These are phyloP conservation scores for Plasmodium ovale DNA, from an alignment of 169 alveolate species.

Conservation along the genomic window DNA sequence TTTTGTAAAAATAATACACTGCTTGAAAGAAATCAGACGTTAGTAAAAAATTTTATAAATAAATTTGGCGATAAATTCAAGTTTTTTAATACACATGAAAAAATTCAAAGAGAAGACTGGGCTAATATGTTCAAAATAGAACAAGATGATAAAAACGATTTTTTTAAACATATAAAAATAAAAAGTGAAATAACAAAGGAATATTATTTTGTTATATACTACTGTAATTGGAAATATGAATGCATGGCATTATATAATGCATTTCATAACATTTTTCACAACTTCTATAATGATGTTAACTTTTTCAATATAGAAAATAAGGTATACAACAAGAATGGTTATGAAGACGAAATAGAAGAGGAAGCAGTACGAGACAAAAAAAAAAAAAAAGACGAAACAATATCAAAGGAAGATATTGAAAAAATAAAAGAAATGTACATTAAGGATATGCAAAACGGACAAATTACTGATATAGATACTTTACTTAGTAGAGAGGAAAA, in stretches of 20 bases:
- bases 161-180: conserved; percentile 58
- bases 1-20: background rate
- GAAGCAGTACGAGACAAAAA: background rate
- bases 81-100: conserved; percentile 54
- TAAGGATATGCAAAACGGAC: conserved; percentile 52
- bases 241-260: conserved; percentile 75
- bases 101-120: conserved; percentile 73
- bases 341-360: background rate
- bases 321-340: background rate
- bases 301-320: conserved; percentile 34
- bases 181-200: conserved; percentile 64
- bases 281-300: conserved; percentile 40
- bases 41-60: conserved; percentile 27
- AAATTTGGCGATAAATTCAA: conserved; percentile 72
- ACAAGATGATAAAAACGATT: conserved; percentile 66
- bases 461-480: conserved; percentile 46
- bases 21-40: conserved; percentile 29
- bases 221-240: conserved; percentile 74
- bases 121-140: conserved; percentile 66
- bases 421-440: conserved; percentile 68
- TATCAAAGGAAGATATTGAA: conserved; percentile 33
- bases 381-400: conserved; percentile 5
- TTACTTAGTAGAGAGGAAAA: conserved; percentile 27
- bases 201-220: conserved; percentile 72
- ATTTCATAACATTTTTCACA: conserved; percentile 54